These are phyloP conservation scores for Ophiocordyceps polyrhachis-furcata DNA, from an alignment of 2,329 filamentous ascomycete species.

Conservation along the genomic window DNA sequence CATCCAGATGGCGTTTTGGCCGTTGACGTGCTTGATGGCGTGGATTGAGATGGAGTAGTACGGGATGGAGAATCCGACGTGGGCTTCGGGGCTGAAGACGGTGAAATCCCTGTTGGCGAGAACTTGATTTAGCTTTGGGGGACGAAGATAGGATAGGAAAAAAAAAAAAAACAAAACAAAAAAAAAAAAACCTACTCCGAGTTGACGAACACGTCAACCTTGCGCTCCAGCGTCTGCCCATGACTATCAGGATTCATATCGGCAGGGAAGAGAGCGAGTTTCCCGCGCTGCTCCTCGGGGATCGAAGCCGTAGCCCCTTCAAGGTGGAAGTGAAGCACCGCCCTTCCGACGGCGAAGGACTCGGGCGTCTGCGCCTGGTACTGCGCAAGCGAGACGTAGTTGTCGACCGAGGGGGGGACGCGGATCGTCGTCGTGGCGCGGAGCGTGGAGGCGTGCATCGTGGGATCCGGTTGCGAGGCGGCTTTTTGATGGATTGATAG, in stretches of 20 bases:
- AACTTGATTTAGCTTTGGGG: neutral
- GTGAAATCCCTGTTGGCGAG: conserved; percentile 23
- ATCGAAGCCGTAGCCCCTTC: conserved; percentile 38
- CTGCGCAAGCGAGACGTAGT: conserved; percentile 46
- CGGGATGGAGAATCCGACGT: conserved; percentile 46
- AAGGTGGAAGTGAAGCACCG: conserved; percentile 49
- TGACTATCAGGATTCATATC: conserved; percentile 8
- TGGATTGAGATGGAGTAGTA: conserved; percentile 62
- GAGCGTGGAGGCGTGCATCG: conserved; percentile 13
- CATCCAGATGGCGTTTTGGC: conserved; percentile 40
- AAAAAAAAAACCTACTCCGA: conserved; percentile 25
- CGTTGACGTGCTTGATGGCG: conserved; percentile 43
- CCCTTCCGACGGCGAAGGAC: conserved; percentile 52
- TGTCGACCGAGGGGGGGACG: conserved; percentile 32
- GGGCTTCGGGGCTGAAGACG: conserved; percentile 40
- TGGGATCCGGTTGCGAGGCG: no score
- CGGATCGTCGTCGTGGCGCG: conserved; percentile 32
- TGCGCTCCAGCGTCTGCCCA: conserved; percentile 23
- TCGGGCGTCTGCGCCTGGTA: conserved; percentile 55
- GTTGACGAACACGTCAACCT: conserved; percentile 37
- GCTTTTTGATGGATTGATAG: no score
- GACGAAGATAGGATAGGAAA: no score
- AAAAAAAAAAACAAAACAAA: no score
- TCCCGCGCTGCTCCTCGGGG: conserved; percentile 31
- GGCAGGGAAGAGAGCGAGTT: conserved; percentile 33